phyloP scores from a whole-genome alignment of 805 yeast species.

The Saccharomyces paradoxus region DNA sequence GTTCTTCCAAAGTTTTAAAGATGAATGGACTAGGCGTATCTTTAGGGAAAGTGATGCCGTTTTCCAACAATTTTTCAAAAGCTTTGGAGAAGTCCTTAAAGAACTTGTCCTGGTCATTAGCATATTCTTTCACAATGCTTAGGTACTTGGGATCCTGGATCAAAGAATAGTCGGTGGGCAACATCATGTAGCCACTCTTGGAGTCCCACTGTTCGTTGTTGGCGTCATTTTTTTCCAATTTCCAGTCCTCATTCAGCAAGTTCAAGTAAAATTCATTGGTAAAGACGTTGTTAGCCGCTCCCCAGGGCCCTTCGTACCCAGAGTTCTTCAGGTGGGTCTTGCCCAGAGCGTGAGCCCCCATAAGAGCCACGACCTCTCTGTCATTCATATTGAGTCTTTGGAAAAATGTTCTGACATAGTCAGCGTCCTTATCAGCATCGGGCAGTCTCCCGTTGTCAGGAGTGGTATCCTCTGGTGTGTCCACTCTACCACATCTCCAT shows the following conservation, averaged over 20 bases:
- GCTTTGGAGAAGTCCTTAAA: slow-evolving; percentile 57
- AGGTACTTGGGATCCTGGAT: slow-evolving; percentile 52
- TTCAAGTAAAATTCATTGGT: slow-evolving; percentile 63
- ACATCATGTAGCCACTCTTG: slow-evolving; percentile 70
- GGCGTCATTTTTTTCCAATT: slow-evolving; percentile 45
- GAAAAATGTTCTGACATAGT: slow-evolving; percentile 58
- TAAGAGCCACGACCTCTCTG: slow-evolving; percentile 62
- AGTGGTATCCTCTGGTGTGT: slow-evolving; percentile 40
- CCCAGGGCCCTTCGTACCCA: slow-evolving; percentile 89
- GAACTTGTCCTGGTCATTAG: slow-evolving; percentile 54
- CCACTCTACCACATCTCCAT: slow-evolving; percentile 80
- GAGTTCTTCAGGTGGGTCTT: slow-evolving; percentile 62
- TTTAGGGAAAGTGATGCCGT: slow-evolving; percentile 61
- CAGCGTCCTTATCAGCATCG: slow-evolving; percentile 56
- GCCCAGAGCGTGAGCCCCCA: slow-evolving; percentile 74
- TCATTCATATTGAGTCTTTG: slow-evolving; percentile 60
- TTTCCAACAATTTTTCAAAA: slow-evolving; percentile 63
- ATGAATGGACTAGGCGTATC: slow-evolving; percentile 33
- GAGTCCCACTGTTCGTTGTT: slow-evolving; percentile 60
- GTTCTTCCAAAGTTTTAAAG: slow-evolving; percentile 67
- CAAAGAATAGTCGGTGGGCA: slow-evolving; percentile 71
- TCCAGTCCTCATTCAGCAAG: slow-evolving; percentile 48
- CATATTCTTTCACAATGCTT: slow-evolving; percentile 58
- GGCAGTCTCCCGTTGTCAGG: slow-evolving; percentile 71
- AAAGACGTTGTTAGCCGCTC: slow-evolving; percentile 66